Conservation (phyloP, 495 filamentous ascomycete genomes). For the Chaetomium fimeti region DNA sequence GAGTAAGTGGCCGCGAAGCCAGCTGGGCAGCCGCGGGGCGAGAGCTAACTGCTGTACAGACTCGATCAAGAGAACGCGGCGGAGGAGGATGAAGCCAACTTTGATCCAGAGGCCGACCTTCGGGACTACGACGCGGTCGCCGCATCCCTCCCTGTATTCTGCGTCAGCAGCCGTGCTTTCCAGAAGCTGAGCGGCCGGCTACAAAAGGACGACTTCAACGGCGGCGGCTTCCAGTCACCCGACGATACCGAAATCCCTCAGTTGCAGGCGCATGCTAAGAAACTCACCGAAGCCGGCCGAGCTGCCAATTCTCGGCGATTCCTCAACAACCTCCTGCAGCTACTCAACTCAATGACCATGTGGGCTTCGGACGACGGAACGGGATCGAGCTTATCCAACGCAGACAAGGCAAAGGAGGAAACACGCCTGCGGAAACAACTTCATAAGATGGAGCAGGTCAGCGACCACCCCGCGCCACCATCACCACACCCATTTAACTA, state of each 20-base stretch:
- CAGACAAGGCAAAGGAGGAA: constrained; percentile 44
- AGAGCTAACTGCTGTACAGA: constrained; percentile 21
- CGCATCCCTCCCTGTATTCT: constrained; percentile 59
- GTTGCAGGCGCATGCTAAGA: constrained; percentile 59
- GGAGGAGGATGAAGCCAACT: constrained; percentile 34
- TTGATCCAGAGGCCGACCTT: constrained; percentile 48
- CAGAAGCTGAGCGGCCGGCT: constrained; percentile 59
- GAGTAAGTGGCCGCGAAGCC: constrained; percentile 35
- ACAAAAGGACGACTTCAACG: constrained; percentile 37
- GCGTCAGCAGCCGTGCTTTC: constrained; percentile 60
- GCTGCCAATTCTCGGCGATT: constrained; percentile 31
- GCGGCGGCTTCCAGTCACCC: constrained; percentile 38
- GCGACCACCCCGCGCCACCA: constrained; percentile 24
- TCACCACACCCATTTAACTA: background rate
- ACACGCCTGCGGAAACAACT: constrained; percentile 45
- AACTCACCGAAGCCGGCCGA: constrained; percentile 52
- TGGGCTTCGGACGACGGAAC: constrained; percentile 55
- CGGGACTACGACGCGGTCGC: constrained; percentile 62
- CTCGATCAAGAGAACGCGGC: constrained; percentile 37
- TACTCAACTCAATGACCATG: constrained; percentile 58
- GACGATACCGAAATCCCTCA: constrained; percentile 56
- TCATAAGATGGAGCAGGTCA: constrained; percentile 48
- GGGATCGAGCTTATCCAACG: constrained; percentile 41
- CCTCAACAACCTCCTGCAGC: constrained; percentile 52
- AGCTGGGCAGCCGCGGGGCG: too few species aligned